These are phyloP conservation scores for Torulaspora indica DNA, from an alignment of 805 yeast genomes.

Conservation along the genomic window DNA sequence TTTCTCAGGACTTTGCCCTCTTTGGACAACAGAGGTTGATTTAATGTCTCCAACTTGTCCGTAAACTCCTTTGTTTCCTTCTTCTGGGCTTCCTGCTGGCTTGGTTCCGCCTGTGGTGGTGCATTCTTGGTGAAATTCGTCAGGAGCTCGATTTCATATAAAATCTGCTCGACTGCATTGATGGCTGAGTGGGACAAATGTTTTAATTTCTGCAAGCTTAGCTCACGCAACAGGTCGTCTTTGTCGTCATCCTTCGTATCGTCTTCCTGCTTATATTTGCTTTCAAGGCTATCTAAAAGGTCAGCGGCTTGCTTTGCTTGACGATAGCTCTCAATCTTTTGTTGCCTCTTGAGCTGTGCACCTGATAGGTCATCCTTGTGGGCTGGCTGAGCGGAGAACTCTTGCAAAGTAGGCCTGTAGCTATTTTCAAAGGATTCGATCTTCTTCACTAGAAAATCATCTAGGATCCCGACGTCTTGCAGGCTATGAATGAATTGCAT, in stretches of 20 bases:
- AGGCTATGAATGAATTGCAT: constrained; percentile 45
- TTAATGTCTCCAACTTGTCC: constrained; percentile 52
- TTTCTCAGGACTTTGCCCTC: constrained; percentile 81
- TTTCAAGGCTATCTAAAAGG: constrained; percentile 41
- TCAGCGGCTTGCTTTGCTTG: constrained; percentile 50
- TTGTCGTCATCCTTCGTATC: constrained; percentile 41
- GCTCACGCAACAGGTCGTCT: constrained; percentile 58
- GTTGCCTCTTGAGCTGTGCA: constrained; percentile 50
- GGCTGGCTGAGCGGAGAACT: constrained; percentile 23
- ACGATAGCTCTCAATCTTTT: constrained; percentile 66
- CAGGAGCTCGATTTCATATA: constrained; percentile 67
- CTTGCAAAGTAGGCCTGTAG: constrained; percentile 40
- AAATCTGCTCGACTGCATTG: constrained; percentile 49
- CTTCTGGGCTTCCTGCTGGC: constrained; percentile 7
- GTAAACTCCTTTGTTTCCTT: constrained; percentile 51
- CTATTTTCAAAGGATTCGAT: constrained; percentile 40
- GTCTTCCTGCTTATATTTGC: constrained; percentile 32
- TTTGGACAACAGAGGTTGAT: constrained; percentile 53
- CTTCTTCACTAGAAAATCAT: constrained; percentile 36
- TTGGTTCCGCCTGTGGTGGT: constrained; percentile 17
- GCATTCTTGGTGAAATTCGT: constrained; percentile 36
- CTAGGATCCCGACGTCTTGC: constrained; percentile 44
- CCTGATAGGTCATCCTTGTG: constrained; percentile 21
- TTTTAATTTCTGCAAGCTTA: constrained; percentile 53
- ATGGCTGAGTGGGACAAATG: constrained; percentile 52